A percentile compares a stretch with the other conserved stretches of the same genome.
Conservation (phyloP, 139 green algal species). For the Ettlia oleoabundans region DNA sequence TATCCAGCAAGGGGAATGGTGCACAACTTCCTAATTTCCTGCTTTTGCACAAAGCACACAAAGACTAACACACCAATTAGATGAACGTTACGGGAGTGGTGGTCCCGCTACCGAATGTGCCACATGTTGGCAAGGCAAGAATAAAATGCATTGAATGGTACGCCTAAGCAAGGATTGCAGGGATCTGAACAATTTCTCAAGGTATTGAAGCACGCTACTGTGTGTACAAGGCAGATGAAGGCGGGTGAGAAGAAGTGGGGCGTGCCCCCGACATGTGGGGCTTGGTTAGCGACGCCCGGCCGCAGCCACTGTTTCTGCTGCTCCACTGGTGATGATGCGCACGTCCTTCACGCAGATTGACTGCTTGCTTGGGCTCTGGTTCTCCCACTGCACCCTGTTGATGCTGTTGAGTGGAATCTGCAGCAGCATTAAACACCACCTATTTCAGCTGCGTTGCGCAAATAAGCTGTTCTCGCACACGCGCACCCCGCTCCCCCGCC, state of each 20-base stretch:
- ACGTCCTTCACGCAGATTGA: constrained; percentile 37
- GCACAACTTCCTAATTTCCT: too few species aligned
- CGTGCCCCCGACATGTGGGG: background rate
- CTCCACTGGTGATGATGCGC: background rate
- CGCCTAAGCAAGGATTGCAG: background rate
- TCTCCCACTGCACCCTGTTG: constrained; percentile 39
- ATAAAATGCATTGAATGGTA: background rate
- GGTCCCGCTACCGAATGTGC: too few species aligned
- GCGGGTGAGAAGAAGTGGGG: background rate
- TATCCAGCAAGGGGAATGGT: too few species aligned
- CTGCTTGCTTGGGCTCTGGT: constrained; percentile 4
- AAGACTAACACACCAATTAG: too few species aligned
- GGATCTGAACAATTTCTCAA: background rate
- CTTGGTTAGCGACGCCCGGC: background rate
- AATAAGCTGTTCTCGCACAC: too few species aligned
- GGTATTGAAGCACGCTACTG: background rate
- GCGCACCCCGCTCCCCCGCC: too few species aligned
- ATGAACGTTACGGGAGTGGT: too few species aligned
- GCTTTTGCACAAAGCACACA: too few species aligned
- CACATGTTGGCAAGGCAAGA: too few species aligned
- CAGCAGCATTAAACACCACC: too few species aligned
- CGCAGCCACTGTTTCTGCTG: background rate
- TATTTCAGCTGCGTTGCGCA: too few species aligned
- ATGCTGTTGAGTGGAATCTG: constrained; percentile 3
- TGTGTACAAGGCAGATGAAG: background rate